Evolutionary conservation across 257 asterid species (phyloP), one percentile per base, ranked within the genome.

Genomic region (Oldenlandia corymbosa): DNA sequence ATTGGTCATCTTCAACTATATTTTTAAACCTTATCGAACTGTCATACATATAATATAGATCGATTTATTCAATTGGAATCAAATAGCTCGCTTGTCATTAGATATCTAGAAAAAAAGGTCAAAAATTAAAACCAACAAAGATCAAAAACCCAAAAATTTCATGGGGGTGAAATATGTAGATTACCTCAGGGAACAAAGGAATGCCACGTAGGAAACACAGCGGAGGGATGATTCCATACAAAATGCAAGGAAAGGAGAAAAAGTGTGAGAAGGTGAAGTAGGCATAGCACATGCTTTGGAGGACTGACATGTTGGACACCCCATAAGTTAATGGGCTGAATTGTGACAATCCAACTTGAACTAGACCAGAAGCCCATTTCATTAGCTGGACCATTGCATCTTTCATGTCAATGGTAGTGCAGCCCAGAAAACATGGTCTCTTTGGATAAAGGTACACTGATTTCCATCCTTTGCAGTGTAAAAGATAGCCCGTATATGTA

Each of bases 401-500:
- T 37, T 66, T 71, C 69, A 78, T 68, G 32, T 75, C 71, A 18
- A 69, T 65, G 27, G 83, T 63, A 42, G 78, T 71, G 56, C 70
- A 71, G 13, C 80, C 79, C 12, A 71, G 67, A 66, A 75, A 78
- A 13, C 76, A 65, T 18, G 83, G 70, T 41, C 65, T 71, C 18
- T 65, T 71, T 20, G 80, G 75, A 46, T 75, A 68, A 18, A 78
- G 75, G 27, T 64, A 75, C 0, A 78, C 72, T 23, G 83, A 78
- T 53, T 65, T 49, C 83, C 83, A 78, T 5, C 80, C 83, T 64
- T 53, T 73, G 37, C 75, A 64, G 3, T 75, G 83, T 49, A 78
- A 24, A 42, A 48, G 73, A 55, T 68, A 78, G 41, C 83, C 83
- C 5, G 78, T 78, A 34, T 57, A 78, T 0, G 95, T 70, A 80